phyloP scores from a whole-genome alignment of 805 yeast genomes.

The Kluyveromyces aestuarii region DNA sequence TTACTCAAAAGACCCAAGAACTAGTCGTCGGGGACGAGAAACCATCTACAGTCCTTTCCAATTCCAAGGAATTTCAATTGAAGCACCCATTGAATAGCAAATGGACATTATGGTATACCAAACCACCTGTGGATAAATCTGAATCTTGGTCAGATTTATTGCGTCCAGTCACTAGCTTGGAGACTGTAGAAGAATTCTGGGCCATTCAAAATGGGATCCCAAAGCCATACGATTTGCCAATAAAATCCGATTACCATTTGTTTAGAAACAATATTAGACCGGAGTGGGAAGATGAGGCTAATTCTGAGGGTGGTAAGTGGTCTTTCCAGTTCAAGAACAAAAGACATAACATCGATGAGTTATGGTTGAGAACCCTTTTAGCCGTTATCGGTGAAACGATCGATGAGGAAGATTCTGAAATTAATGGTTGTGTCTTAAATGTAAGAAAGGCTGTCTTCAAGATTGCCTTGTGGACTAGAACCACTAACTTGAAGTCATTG shows the following conservation, averaged over 20 bases:
- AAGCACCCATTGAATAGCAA: constrained; percentile 79
- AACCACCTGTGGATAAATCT: constrained; percentile 69
- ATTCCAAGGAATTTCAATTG: constrained; percentile 24
- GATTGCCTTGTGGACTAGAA: constrained; percentile 89
- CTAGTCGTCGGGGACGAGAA: constrained; percentile 16
- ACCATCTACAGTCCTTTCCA: constrained; percentile 26
- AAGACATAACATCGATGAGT: constrained; percentile 62
- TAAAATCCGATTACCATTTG: constrained; percentile 88
- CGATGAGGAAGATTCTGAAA: constrained; percentile 74
- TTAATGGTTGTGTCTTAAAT: constrained; percentile 89
- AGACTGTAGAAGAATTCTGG: constrained; percentile 98
- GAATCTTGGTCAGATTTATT: constrained; percentile 90
- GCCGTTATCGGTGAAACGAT: constrained; percentile 93
- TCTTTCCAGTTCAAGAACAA: constrained; percentile 63
- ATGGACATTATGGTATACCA: constrained; percentile 98
- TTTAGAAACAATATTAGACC: constrained; percentile 93
- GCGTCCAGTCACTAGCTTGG: constrained; percentile 85
- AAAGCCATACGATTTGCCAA: constrained; percentile 80
- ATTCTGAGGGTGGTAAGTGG: constrained; percentile 94
- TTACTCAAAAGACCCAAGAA: constrained; percentile 25
- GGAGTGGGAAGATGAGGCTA: constrained; percentile 94
- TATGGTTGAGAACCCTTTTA: constrained; percentile 85
- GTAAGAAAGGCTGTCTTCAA: constrained; percentile 75
- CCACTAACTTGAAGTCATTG: constrained; percentile 49
- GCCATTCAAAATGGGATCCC: constrained; percentile 93